Evolutionary conservation across 2,329 filamentous ascomycete species (phyloP).

Genomic region (Colletotrichum sp.): DNA sequence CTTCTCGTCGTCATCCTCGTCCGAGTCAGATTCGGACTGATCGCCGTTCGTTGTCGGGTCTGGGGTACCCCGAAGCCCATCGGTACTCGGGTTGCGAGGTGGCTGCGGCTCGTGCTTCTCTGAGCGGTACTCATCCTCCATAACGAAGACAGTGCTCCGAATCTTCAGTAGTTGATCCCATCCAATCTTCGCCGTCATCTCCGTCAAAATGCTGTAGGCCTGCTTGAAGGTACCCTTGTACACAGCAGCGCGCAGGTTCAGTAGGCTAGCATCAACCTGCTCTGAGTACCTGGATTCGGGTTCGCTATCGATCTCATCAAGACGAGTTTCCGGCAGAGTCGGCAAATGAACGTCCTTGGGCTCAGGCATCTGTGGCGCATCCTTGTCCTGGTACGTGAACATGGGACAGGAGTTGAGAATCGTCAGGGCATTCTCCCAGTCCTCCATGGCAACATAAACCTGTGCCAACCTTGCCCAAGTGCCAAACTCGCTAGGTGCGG

Average conservation of each 20-base stretch:
- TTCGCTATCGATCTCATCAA: constrained; percentile 96
- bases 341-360: constrained; percentile 88
- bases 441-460: constrained; percentile 91
- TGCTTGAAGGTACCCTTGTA: constrained; percentile 97
- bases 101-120: constrained; percentile 73
- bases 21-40: constrained; percentile 27
- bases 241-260: constrained; percentile 83
- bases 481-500: constrained; percentile 94
- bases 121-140: constrained; percentile 97
- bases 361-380: constrained; percentile 92
- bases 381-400: constrained; percentile 99
- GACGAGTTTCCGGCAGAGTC: constrained; percentile 83
- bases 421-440: constrained; percentile 94
- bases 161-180: constrained; percentile 97
- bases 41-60: constrained; percentile 58
- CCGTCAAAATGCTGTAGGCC: constrained; percentile 91
- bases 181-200: constrained; percentile 95
- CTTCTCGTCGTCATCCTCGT: constrained; percentile 32
- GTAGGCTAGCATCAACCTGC: constrained; percentile 83
- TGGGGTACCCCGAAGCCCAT: constrained; percentile 76
- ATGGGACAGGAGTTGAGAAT: constrained; percentile 98
- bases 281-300: constrained; percentile 81
- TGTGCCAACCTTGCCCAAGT: constrained; percentile 95
- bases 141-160: constrained; percentile 96
- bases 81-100: constrained; percentile 79